These are phyloP conservation scores for Przewalskia tangutica DNA, from an alignment of 257 asterid genomes.

Conservation along the genomic window DNA sequence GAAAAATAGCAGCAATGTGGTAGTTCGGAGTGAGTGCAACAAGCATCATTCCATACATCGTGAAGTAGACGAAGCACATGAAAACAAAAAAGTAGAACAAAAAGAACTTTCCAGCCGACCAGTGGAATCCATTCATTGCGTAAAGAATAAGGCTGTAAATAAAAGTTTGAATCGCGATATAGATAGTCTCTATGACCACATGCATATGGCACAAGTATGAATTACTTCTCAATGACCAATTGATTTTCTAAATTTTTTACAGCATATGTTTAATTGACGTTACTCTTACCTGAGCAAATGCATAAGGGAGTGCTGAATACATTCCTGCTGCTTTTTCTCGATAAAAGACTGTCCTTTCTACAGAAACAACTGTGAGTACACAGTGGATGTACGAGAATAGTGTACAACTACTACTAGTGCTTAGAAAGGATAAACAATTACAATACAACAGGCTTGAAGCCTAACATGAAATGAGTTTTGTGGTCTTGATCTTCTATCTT, in stretches of 20 bases:
- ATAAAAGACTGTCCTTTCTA: constrained; percentile 75
- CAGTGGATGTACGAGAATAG: too few species aligned
- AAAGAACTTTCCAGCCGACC: constrained; percentile 44
- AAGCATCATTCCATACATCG: constrained; percentile 78
- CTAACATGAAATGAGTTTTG: too few species aligned
- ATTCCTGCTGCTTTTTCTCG: constrained; percentile 85
- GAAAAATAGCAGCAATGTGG: constrained; percentile 69
- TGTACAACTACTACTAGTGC: too few species aligned
- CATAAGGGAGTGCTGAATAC: constrained; percentile 75
- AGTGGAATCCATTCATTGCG: constrained; percentile 74
- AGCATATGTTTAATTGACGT: neutral
- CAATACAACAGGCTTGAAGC: too few species aligned
- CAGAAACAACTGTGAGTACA: constrained; percentile 71
- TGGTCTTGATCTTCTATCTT: too few species aligned
- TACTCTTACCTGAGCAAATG: constrained; percentile 44
- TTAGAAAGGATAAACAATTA: too few species aligned
- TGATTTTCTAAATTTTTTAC: neutral
- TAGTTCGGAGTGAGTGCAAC: constrained; percentile 75
- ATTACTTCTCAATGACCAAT: neutral
- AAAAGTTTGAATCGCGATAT: constrained; percentile 48
- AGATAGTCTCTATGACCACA: constrained; percentile 63
- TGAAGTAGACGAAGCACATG: constrained; percentile 79
- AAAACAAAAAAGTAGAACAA: constrained; percentile 66
- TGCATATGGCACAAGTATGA: constrained; percentile 10
- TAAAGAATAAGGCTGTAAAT: constrained; percentile 64